These are phyloP conservation scores for Kurtzmaniella fragi DNA, from an alignment of 805 yeast species.

Conservation along the genomic window DNA sequence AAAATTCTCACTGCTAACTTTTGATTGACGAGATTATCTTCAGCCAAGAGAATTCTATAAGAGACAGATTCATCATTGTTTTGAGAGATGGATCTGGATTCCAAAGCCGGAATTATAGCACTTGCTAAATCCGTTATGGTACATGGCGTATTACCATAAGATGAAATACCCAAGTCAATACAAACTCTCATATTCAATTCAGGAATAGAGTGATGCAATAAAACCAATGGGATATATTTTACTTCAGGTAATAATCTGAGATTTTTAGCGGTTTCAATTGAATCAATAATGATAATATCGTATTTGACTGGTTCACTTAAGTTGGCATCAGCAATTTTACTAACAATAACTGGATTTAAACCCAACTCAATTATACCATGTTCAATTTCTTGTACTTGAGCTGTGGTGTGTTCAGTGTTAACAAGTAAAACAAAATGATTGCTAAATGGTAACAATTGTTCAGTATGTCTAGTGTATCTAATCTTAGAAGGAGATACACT, in stretches of 20 bases:
- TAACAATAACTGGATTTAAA: conserved; percentile 57
- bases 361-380: conserved; percentile 50
- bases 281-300: conserved; percentile 80
- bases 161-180: conserved; percentile 79
- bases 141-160: conserved; percentile 87
- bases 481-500: conserved; percentile 70
- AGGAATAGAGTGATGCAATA: conserved; percentile 71
- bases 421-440: conserved; percentile 67
- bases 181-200: conserved; percentile 76
- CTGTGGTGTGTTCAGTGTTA: conserved; percentile 54
- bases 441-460: conserved; percentile 66
- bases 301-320: conserved; percentile 54
- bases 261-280: conserved; percentile 66
- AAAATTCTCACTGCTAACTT: conserved; percentile 80
- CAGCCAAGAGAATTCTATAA: conserved; percentile 74
- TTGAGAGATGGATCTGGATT: conserved; percentile 73
- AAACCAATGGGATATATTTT: conserved; percentile 79
- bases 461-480: conserved; percentile 58
- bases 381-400: conserved; percentile 47
- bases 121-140: conserved; percentile 77
- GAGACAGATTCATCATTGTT: conserved; percentile 74
- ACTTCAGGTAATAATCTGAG: conserved; percentile 69
- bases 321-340: conserved; percentile 52
- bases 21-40: conserved; percentile 83
- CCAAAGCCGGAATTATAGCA: conserved; percentile 79